Conservation (phyloP, 2,329 filamentous ascomycete genomes). For the Alternaria gaisen region DNA sequence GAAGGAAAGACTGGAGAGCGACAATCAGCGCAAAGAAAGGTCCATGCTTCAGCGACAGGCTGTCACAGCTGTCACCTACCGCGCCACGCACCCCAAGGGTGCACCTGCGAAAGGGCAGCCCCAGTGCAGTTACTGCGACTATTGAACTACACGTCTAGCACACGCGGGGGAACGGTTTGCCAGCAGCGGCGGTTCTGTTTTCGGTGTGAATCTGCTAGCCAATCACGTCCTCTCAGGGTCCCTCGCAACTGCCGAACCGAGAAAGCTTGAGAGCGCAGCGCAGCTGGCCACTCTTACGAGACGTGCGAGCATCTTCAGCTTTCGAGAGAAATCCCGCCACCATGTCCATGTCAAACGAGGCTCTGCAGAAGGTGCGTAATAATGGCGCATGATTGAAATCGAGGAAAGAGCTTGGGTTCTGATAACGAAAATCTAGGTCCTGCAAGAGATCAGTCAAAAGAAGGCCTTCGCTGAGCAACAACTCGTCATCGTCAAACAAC, state of each 20-base stretch:
- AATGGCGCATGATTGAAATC: not conserved
- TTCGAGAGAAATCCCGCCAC: constrained; percentile 35
- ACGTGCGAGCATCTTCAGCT: constrained; percentile 6
- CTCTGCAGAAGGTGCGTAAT: constrained; percentile 80
- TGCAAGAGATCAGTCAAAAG: constrained; percentile 93
- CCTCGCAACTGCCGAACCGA: constrained; percentile 23
- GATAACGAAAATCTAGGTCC: constrained; percentile 65
- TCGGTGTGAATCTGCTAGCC: constrained; percentile 16
- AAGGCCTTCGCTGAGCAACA: constrained; percentile 90
- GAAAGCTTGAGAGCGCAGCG: constrained; percentile 29
- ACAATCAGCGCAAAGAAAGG: constrained; percentile 14
- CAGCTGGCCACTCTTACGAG: constrained; percentile 17
- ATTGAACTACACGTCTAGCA: not conserved
- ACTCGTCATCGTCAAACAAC: constrained; percentile 83
- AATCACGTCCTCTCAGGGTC: constrained; percentile 28
- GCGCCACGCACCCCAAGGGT: constrained; percentile 4
- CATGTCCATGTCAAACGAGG: constrained; percentile 95
- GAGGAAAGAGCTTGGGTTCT: not conserved
- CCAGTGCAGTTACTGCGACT: not conserved
- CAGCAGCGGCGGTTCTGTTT: constrained; percentile 15
- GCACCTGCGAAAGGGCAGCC: not conserved
- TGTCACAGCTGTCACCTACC: constrained; percentile 1
- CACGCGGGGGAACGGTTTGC: not conserved
- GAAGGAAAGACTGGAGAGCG: constrained; percentile 20
- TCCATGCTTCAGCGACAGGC: constrained; percentile 14